These are phyloP conservation scores for Oryza nivara DNA, from an alignment of 176 grass and related monocot genomes.

Conservation along the genomic window DNA sequence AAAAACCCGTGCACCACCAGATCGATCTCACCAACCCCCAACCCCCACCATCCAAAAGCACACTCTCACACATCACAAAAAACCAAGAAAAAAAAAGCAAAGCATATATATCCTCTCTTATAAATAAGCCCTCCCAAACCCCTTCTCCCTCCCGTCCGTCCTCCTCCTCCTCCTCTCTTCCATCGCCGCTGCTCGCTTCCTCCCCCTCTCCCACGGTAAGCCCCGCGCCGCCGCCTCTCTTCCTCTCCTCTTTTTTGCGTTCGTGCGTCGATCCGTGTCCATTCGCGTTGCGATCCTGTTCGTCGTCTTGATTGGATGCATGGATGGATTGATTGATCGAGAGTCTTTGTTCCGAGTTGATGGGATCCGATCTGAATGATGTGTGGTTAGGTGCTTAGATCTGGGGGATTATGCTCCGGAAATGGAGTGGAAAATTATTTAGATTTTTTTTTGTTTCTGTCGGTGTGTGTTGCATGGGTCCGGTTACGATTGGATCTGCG, in stretches of 20 bases:
- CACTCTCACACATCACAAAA: not conserved
- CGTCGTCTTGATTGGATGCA: not conserved
- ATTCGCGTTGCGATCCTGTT: not conserved
- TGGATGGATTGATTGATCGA: not conserved
- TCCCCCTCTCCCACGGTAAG: conserved; percentile 38
- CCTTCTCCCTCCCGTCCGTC: conserved; percentile 24
- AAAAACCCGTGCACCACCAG: conserved; percentile 13
- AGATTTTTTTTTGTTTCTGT: not conserved
- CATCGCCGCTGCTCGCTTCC: not conserved
- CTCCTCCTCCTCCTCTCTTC: not conserved
- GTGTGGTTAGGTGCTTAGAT: not conserved
- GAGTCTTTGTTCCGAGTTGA: not conserved
- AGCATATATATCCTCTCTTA: not conserved
- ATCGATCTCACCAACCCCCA: conserved; percentile 43
- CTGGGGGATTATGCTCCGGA: not conserved
- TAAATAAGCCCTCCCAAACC: conserved; percentile 43
- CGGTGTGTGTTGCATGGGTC: not conserved
- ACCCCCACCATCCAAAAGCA: conserved; percentile 11
- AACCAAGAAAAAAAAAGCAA: not conserved
- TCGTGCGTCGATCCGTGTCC: not conserved
- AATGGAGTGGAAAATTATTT: not conserved
- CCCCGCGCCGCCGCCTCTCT: not conserved
- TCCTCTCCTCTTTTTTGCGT: no score
- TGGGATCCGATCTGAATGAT: not conserved
- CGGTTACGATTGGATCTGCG: conserved; percentile 6